phyloP scores from a whole-genome alignment of 176 grass and related monocot species.

The Musa itinerans region DNA sequence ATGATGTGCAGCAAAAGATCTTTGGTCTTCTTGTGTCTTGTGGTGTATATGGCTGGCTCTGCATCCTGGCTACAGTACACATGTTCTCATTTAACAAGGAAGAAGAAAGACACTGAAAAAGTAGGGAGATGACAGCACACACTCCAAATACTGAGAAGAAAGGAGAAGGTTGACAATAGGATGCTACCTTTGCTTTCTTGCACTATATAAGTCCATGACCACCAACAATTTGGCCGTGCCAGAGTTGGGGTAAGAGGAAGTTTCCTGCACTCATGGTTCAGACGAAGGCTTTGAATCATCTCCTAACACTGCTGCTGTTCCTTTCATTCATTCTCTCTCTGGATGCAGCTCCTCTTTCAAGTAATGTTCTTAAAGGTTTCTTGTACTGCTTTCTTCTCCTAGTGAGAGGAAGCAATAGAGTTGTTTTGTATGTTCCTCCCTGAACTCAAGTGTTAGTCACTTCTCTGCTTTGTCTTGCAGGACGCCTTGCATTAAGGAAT shows the following conservation, averaged over 20 bases:
- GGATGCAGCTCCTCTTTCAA: slow-evolving; percentile 1
- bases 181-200: background rate
- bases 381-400: background rate
- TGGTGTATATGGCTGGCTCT: background rate
- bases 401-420: background rate
- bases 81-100: background rate
- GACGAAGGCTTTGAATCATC: background rate
- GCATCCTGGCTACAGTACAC: background rate
- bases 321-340: background rate
- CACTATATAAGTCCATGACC: background rate
- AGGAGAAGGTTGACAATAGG: background rate
- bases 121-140: too few species aligned
- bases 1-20: background rate
- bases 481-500: background rate
- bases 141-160: background rate
- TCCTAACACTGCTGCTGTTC: background rate
- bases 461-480: background rate
- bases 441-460: background rate
- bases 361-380: background rate
- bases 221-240: background rate
- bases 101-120: too few species aligned
- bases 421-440: background rate
- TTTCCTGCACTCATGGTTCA: background rate
- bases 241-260: too few species aligned
- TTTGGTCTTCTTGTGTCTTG: background rate